Conservation (phyloP, 2,329 filamentous ascomycete species). For the Aulographum hederae region DNA sequence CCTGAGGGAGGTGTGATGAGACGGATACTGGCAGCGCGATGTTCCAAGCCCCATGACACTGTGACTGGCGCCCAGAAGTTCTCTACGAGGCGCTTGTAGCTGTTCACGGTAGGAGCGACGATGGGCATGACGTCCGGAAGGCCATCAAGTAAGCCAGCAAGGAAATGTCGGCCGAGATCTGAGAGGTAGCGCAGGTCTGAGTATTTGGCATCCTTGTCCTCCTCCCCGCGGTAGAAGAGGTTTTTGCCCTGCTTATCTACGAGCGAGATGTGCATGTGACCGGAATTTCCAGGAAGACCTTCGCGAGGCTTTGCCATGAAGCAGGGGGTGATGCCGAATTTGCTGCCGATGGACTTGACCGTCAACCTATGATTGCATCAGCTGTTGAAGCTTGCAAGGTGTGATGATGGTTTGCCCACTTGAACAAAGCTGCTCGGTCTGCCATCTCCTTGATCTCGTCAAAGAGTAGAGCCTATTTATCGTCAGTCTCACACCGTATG, state of each 20-base stretch:
- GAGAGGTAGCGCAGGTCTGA: slow-evolving; percentile 64
- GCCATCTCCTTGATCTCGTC: slow-evolving; percentile 79
- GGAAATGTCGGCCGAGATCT: slow-evolving; percentile 78
- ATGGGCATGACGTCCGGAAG: slow-evolving; percentile 92
- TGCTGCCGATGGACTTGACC: slow-evolving; percentile 73
- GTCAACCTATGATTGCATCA: slow-evolving; percentile 37
- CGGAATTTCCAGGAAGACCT: slow-evolving; percentile 82
- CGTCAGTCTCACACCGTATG: slow-evolving; percentile 10
- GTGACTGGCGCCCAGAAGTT: slow-evolving; percentile 99
- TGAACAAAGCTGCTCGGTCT: slow-evolving; percentile 82
- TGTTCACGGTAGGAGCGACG: slow-evolving; percentile 87
- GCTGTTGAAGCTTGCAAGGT: background rate
- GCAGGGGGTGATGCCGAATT: slow-evolving; percentile 82
- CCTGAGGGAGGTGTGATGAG: slow-evolving; percentile 77
- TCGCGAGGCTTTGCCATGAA: slow-evolving; percentile 97
- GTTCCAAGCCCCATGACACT: slow-evolving; percentile 91
- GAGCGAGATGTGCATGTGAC: slow-evolving; percentile 87
- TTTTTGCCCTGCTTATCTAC: slow-evolving; percentile 58
- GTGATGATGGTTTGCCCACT: slow-evolving; percentile 28
- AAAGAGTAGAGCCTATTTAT: slow-evolving; percentile 55
- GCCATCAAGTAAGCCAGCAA: slow-evolving; percentile 76
- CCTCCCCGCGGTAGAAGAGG: slow-evolving; percentile 54
- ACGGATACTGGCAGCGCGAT: slow-evolving; percentile 79
- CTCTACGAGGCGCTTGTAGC: slow-evolving; percentile 93
- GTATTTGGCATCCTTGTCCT: slow-evolving; percentile 54